phyloP scores from a whole-genome alignment of 257 asterid genomes.

The Solanum piurae region DNA sequence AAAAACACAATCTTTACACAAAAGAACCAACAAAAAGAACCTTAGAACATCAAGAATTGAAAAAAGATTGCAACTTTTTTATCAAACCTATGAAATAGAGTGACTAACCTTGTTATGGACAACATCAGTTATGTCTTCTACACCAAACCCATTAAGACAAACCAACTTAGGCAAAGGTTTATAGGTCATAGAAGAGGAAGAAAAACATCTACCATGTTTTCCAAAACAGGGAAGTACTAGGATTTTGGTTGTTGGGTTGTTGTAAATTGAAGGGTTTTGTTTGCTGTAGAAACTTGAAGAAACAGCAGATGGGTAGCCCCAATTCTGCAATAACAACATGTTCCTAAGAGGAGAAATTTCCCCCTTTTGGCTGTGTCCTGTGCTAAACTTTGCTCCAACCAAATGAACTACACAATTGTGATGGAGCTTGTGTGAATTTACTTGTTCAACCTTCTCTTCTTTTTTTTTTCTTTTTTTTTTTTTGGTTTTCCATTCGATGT shows the following conservation, averaged over 20 bases:
- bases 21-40: not conserved
- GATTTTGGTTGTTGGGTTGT: not conserved
- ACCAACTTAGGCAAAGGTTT: not conserved
- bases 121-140: not conserved
- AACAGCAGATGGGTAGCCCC: not conserved
- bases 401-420: not conserved
- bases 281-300: not conserved
- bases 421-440: not conserved
- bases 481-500: rapidly evolving
- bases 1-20: not conserved
- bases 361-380: not conserved
- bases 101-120: not conserved
- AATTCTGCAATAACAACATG: not conserved
- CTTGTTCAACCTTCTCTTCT: not conserved
- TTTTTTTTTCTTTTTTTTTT: no score
- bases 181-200: not conserved
- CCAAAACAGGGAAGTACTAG: not conserved
- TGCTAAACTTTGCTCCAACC: not conserved
- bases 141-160: not conserved
- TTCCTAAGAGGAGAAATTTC: not conserved
- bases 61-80: not conserved
- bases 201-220: not conserved
- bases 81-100: not conserved
- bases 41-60: not conserved
- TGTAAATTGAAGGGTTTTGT: not conserved